Conservation (phyloP, 1,284 basidiomycete species). For the Trametes sp. region DNA sequence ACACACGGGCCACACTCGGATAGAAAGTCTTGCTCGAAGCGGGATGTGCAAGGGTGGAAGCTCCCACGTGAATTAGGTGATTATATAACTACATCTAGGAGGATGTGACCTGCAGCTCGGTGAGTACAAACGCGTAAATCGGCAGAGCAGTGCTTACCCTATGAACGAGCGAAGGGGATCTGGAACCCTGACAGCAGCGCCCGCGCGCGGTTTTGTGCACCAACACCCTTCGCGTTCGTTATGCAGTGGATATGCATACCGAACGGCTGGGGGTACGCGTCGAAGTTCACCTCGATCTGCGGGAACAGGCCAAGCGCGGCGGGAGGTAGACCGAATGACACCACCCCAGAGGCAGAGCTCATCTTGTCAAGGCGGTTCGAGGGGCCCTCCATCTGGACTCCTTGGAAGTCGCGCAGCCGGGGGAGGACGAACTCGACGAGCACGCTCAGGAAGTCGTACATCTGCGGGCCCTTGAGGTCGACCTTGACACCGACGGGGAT, state of each 20-base stretch:
- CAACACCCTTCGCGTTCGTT: constrained; percentile 83
- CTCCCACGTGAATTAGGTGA: too few species aligned
- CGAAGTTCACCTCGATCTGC: constrained; percentile 91
- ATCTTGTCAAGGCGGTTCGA: constrained; percentile 71
- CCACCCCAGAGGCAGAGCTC: constrained; percentile 85
- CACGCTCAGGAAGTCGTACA: constrained; percentile 93
- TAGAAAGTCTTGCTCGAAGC: too few species aligned
- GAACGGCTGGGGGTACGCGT: constrained; percentile 83
- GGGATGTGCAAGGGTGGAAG: too few species aligned
- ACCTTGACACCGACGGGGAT: constrained; percentile 91
- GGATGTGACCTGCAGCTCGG: too few species aligned
- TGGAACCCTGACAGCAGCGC: constrained; percentile 89
- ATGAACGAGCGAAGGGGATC: constrained; percentile 75
- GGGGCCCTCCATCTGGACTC: constrained; percentile 76
- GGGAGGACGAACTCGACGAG: constrained; percentile 96
- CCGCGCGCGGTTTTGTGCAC: constrained; percentile 87
- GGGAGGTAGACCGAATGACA: constrained; percentile 87
- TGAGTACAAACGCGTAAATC: too few species aligned
- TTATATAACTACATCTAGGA: too few species aligned
- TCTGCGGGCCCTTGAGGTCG: constrained; percentile 86
- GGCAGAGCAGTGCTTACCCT: constrained; percentile 25
- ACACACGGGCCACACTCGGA: too few species aligned
- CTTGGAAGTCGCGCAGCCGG: constrained; percentile 89
- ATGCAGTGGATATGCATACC: constrained; percentile 94
- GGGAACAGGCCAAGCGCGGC: constrained; percentile 93